These are phyloP conservation scores for Quercus mongolica DNA, from an alignment of 306 rosid species.

Conservation along the genomic window DNA sequence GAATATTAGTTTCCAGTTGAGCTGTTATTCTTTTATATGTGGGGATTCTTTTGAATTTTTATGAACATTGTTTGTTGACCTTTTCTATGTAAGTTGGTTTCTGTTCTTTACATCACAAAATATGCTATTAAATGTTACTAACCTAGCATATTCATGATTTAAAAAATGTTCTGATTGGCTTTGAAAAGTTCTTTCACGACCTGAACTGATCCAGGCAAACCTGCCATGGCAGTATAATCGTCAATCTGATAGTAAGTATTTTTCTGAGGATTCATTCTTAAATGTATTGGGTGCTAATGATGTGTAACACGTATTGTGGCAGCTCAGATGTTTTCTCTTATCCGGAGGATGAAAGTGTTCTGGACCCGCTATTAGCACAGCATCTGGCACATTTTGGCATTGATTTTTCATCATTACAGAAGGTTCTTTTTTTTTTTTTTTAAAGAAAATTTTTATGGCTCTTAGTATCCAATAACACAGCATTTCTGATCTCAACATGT, in stretches of 20 bases:
- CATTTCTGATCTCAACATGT: not conserved
- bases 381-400: constrained; percentile 96
- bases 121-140: not conserved
- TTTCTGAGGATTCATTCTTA: constrained; percentile 3
- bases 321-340: constrained; percentile 98
- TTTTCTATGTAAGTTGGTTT: not conserved
- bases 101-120: not conserved
- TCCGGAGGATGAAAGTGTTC: constrained; percentile 89
- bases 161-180: not conserved
- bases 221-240: not conserved
- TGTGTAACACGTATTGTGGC: constrained; percentile 59
- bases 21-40: not conserved
- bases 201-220: constrained; percentile 7
- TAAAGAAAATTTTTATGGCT: not conserved
- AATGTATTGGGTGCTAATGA: constrained; percentile 38
- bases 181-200: not conserved
- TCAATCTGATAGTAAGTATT: not conserved
- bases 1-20: not conserved
- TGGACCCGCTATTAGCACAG: constrained; percentile 84
- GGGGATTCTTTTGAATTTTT: not conserved
- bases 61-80: not conserved
- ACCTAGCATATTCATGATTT: not conserved
- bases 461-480: constrained; percentile 3
- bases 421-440: constrained; percentile 49
- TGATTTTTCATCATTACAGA: constrained; percentile 83